Evolutionary conservation across 2,329 filamentous ascomycete genomes (phyloP).

Genomic region (Aspergillus calidoustus): DNA sequence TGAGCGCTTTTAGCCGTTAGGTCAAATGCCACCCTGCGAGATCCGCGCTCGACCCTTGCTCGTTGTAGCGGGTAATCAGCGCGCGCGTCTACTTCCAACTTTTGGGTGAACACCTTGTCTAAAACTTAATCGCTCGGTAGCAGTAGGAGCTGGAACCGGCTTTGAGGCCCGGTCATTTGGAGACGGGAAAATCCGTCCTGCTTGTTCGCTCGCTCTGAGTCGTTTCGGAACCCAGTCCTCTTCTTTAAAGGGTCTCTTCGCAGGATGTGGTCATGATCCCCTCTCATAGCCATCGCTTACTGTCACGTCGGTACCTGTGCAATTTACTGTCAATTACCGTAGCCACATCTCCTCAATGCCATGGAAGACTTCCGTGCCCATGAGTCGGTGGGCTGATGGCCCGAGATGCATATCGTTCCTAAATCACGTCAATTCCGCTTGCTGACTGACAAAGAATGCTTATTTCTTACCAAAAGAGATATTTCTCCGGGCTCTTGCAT

Average conservation of each 20-base stretch:
- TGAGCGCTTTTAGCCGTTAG: conserved; percentile 9
- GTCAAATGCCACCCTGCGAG: conserved; percentile 25
- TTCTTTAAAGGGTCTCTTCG: neutral
- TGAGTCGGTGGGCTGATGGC: conserved; percentile 41
- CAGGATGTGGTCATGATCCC: neutral
- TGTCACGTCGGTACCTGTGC: neutral
- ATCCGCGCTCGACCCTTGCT: conserved; percentile 4
- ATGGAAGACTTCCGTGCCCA: conserved; percentile 44
- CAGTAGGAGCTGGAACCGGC: neutral
- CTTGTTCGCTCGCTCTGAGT: conserved; percentile 12
- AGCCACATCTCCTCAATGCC: conserved; percentile 42
- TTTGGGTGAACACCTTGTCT: conserved; percentile 19
- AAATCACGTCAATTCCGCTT: conserved; percentile 18
- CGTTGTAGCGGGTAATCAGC: neutral
- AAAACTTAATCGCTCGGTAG: conserved; percentile 13
- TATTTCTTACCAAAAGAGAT: conserved; percentile 46
- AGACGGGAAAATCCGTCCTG: conserved; percentile 2
- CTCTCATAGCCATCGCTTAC: neutral
- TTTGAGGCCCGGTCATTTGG: conserved; percentile 3
- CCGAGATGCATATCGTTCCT: conserved; percentile 50
- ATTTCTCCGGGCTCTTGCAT: conserved; percentile 44
- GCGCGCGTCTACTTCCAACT: neutral
- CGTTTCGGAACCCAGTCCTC: conserved; percentile 12
- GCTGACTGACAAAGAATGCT: conserved; percentile 13
- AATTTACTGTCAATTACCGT: conserved; percentile 14